These are phyloP conservation scores for Dryas integrifolia DNA, from an alignment of 331 rosid species.

Conservation along the genomic window DNA sequence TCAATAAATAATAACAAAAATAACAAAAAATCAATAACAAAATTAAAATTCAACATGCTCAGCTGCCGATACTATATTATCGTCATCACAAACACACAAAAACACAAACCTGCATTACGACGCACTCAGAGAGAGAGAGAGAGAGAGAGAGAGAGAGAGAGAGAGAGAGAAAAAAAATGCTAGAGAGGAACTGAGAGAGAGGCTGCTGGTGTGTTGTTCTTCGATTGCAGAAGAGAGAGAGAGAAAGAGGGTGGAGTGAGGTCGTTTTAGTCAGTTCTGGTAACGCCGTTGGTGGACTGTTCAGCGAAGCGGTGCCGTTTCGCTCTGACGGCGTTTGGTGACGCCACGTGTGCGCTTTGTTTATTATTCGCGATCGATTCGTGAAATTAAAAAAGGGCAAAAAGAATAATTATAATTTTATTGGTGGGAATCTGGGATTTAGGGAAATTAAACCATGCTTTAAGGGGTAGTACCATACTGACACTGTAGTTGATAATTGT, in stretches of 20 bases:
- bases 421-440: background rate
- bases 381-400: background rate
- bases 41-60: background rate
- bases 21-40: background rate
- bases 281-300: slow-evolving; percentile 41
- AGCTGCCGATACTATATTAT: background rate
- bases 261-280: slow-evolving; percentile 35
- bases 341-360: slow-evolving; percentile 7
- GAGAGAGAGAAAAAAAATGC: background rate
- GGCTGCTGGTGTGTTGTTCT: background rate
- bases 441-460: background rate
- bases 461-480: background rate
- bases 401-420: background rate
- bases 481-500: background rate
- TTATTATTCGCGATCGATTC: no score
- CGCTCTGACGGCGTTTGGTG: slow-evolving; percentile 34
- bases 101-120: slow-evolving; percentile 26
- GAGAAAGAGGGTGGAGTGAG: background rate
- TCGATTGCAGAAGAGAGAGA: slow-evolving; percentile 22
- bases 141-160: slow-evolving; percentile 22
- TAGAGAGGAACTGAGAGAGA: slow-evolving; percentile 12
- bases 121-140: slow-evolving; percentile 20
- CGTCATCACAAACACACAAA: slow-evolving; percentile 14
- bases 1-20: background rate
- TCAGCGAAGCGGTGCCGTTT: slow-evolving; percentile 7